These are phyloP conservation scores for Hanseniaspora clermontiae DNA, from an alignment of 805 yeast species.

Conservation along the genomic window DNA sequence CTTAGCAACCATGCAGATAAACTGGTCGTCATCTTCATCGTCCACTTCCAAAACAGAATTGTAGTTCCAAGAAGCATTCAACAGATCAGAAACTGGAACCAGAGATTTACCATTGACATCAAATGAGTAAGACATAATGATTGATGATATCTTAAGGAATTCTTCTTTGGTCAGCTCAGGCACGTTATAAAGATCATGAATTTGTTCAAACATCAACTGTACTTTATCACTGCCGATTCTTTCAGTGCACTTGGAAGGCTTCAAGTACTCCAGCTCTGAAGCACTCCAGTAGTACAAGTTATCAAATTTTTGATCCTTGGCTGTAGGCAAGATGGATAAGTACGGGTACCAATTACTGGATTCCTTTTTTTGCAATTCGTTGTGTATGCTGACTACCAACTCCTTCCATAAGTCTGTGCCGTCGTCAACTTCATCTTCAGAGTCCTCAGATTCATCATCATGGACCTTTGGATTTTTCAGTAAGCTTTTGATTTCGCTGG, in stretches of 20 bases:
- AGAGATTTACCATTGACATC: constrained; percentile 60
- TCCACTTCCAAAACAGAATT: constrained; percentile 8
- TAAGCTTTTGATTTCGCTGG: constrained; percentile 38
- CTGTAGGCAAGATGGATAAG: constrained; percentile 53
- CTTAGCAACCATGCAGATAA: constrained; percentile 59
- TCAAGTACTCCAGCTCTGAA: constrained; percentile 41
- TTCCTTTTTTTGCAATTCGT: constrained; percentile 39
- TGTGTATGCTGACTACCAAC: constrained; percentile 52
- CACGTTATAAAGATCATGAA: constrained; percentile 27
- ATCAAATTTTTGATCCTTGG: constrained; percentile 30
- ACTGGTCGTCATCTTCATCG: constrained; percentile 20
- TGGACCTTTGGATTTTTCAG: background rate
- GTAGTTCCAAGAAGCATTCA: constrained; percentile 47
- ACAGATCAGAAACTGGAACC: constrained; percentile 86
- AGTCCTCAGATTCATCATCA: background rate
- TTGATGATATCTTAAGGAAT: constrained; percentile 61
- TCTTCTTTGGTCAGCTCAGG: constrained; percentile 1
- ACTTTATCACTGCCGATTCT: constrained; percentile 66
- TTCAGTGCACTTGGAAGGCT: constrained; percentile 58
- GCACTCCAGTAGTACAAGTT: constrained; percentile 73
- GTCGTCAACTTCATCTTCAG: constrained; percentile 19
- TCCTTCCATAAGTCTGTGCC: constrained; percentile 61
- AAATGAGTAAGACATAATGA: constrained; percentile 82
- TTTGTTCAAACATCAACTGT: constrained; percentile 41
- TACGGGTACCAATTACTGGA: constrained; percentile 57